Conservation (phyloP, 306 rosid species). For the Geum urbanum region DNA sequence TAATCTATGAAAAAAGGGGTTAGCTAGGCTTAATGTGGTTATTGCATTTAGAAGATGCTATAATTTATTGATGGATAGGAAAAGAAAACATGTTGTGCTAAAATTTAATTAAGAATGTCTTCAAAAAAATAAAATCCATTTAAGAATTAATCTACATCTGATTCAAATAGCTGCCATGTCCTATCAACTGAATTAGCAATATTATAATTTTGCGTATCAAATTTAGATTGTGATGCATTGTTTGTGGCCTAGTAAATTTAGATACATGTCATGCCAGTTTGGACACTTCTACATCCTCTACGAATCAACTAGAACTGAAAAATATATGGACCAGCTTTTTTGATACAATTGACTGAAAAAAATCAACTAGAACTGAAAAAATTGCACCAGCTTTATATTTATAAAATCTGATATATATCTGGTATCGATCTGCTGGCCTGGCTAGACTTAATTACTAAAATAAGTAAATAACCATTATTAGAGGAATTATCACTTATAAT, state of each 20-base stretch:
- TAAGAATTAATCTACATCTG: background rate
- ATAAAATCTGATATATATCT: no score
- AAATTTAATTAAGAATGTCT: background rate
- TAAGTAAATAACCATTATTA: background rate
- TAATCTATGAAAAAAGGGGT: background rate
- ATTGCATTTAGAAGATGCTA: background rate
- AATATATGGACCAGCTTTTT: background rate
- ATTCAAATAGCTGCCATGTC: background rate
- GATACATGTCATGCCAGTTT: conserved; percentile 18
- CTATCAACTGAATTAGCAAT: conserved; percentile 5
- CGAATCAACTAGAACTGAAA: background rate
- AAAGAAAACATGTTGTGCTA: background rate
- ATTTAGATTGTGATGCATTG: conserved; percentile 48
- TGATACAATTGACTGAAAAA: no score
- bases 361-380: background rate
- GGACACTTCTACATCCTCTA: conserved; percentile 20
- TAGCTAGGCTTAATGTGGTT: background rate
- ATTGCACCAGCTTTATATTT: background rate
- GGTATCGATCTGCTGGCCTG: no score
- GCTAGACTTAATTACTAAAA: background rate
- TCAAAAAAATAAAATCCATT: no score
- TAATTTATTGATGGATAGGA: background rate
- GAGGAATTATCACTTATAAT: no score
- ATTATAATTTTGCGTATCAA: conserved; percentile 33
- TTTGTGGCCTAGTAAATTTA: conserved; percentile 33